Evolutionary conservation across 2,329 filamentous ascomycete genomes (phyloP).

Genomic region (Sporothrix brunneoviolacea): DNA sequence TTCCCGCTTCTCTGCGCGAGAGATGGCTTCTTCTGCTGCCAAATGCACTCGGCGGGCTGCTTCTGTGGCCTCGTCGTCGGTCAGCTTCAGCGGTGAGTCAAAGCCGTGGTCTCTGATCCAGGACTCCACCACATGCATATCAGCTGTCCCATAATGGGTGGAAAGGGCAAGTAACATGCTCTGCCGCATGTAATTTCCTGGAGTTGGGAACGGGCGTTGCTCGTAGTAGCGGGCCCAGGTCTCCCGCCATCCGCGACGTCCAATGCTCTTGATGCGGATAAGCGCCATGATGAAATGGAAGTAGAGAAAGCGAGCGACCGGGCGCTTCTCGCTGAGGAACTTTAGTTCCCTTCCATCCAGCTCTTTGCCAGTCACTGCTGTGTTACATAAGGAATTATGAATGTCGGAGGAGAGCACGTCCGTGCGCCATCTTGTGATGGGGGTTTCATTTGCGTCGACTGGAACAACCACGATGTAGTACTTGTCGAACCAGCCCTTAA

Average conservation of each 20-base stretch:
- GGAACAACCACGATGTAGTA: conserved; percentile 23
- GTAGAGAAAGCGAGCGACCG: conserved; percentile 19
- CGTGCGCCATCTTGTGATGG: not conserved
- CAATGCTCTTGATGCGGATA: conserved; percentile 17
- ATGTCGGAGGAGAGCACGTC: too few relatives aligned
- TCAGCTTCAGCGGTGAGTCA: conserved; percentile 10
- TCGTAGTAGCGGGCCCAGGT: conserved; percentile 19
- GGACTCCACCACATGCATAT: conserved; percentile 8
- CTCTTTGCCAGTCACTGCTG: too few relatives aligned
- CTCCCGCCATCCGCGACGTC: conserved; percentile 15
- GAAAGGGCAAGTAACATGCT: conserved; percentile 17
- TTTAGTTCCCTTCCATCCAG: conserved; percentile 12
- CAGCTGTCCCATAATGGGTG: conserved; percentile 9
- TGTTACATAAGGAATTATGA: too few relatives aligned
- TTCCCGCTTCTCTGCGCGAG: too few relatives aligned
- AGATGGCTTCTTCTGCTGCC: not conserved
- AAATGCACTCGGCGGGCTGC: conserved; percentile 10
- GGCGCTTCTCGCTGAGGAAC: conserved; percentile 19
- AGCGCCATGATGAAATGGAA: conserved; percentile 23
- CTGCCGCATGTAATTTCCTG: conserved; percentile 17
- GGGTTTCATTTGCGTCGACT: conserved; percentile 8
- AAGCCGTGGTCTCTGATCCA: conserved; percentile 14
- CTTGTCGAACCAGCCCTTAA: conserved; percentile 24
- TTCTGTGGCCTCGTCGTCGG: conserved; percentile 4
- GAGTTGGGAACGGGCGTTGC: conserved; percentile 20